Conservation (phyloP, 2,329 filamentous ascomycete genomes). For the Cryphonectria carpinicola region DNA sequence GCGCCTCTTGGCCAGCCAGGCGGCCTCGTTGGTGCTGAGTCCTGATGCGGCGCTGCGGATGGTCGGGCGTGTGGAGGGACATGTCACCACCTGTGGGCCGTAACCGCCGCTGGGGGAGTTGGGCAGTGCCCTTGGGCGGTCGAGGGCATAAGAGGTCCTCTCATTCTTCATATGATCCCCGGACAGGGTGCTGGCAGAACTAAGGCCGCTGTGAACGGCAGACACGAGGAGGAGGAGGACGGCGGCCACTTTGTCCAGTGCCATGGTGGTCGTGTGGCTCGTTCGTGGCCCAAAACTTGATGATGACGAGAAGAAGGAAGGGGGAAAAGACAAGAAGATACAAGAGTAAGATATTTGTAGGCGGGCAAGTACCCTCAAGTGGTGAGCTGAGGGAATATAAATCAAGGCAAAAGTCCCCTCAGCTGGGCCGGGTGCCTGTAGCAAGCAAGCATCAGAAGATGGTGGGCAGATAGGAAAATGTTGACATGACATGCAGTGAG, state of each 20-base stretch:
- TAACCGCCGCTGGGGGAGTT: slow-evolving; percentile 63
- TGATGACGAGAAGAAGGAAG: not conserved
- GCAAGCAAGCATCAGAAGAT: not conserved
- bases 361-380: not conserved
- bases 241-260: slow-evolving; percentile 5
- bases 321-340: not conserved
- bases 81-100: slow-evolving; percentile 68
- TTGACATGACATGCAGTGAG: not conserved
- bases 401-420: not conserved
- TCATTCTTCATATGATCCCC: not conserved
- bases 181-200: slow-evolving; percentile 13
- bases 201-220: slow-evolving; percentile 6
- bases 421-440: not conserved
- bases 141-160: slow-evolving; percentile 17
- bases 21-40: slow-evolving; percentile 70
- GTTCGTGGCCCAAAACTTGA: not conserved
- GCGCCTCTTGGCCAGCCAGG: slow-evolving; percentile 75
- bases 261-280: not conserved
- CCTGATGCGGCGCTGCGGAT: slow-evolving; percentile 62
- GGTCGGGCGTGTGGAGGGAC: slow-evolving; percentile 69
- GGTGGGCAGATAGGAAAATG: not conserved
- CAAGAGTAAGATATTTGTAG: not conserved
- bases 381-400: not conserved
- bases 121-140: slow-evolving; percentile 39
- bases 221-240: slow-evolving; percentile 17